These are phyloP conservation scores for Falciphora oryzae DNA, from an alignment of 2,329 filamentous ascomycete genomes.

Conservation along the genomic window DNA sequence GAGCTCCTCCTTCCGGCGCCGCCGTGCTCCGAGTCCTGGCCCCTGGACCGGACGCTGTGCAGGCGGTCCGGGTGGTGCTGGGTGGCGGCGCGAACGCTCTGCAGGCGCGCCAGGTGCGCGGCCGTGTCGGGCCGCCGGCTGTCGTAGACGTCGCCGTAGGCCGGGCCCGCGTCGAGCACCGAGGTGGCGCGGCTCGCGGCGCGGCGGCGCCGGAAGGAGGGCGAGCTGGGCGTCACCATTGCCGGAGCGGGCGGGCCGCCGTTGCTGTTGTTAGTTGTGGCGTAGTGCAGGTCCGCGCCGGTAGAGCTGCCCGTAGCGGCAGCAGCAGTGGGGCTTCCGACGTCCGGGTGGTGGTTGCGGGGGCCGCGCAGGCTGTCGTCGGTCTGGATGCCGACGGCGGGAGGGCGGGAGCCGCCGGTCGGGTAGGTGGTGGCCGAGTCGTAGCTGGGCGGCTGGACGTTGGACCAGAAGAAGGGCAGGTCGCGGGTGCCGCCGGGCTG, in stretches of 20 bases:
- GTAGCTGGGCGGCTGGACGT: slow-evolving; percentile 27
- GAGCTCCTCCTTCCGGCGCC: slow-evolving; percentile 11
- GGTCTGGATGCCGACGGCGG: slow-evolving; percentile 4
- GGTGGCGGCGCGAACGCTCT: slow-evolving; percentile 11
- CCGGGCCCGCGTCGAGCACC: slow-evolving; percentile 19
- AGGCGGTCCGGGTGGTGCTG: slow-evolving; percentile 1
- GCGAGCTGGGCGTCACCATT: slow-evolving; percentile 4
- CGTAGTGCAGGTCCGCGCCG: neutral
- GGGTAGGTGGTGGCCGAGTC: slow-evolving; percentile 9
- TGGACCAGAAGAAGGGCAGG: slow-evolving; percentile 55
- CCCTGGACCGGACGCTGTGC: slow-evolving; percentile 1
- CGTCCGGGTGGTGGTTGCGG: slow-evolving; percentile 6
- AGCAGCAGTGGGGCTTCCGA: neutral
- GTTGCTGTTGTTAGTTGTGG: neutral
- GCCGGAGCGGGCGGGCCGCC: neutral
- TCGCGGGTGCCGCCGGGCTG: slow-evolving; percentile 62
- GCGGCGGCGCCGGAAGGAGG: slow-evolving; percentile 9
- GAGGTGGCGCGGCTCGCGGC: slow-evolving; percentile 15
- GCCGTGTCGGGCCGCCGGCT: slow-evolving; percentile 15
- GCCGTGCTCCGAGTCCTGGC: neutral
- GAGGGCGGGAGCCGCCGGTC: neutral
- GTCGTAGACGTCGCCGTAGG: slow-evolving; percentile 22
- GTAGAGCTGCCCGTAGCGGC: neutral
- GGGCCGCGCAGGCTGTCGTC: neutral
- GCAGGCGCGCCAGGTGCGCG: slow-evolving; percentile 10